Evolutionary conservation across 2,329 filamentous ascomycete species (phyloP).

Genomic region (Neonectria sp.): DNA sequence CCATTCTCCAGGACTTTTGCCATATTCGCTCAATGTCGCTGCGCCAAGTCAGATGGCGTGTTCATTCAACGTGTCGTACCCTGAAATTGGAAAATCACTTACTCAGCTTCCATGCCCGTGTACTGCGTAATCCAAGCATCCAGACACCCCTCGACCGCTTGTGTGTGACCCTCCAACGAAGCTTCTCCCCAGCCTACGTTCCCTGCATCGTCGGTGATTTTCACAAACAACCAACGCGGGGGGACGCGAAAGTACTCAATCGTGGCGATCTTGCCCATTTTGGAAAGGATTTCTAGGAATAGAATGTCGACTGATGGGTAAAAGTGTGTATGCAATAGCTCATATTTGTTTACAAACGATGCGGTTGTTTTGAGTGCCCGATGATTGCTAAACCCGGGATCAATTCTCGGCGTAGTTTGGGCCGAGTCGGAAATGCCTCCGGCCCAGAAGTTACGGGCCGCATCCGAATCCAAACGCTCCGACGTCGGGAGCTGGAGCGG

Average conservation of each 20-base stretch:
- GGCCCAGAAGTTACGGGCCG: background rate
- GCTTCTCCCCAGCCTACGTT: conserved; percentile 82
- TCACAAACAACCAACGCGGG: conserved; percentile 84
- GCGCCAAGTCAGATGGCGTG: background rate
- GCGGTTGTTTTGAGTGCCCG: background rate
- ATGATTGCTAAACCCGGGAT: background rate
- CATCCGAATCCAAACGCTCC: conserved; percentile 1
- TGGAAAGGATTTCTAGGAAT: background rate
- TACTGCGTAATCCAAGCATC: conserved; percentile 76
- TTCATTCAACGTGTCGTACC: background rate
- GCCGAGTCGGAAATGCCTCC: conserved; percentile 24
- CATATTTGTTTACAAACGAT: conserved; percentile 4
- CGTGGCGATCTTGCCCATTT: conserved; percentile 51
- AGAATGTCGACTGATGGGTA: background rate
- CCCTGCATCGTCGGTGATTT: conserved; percentile 77
- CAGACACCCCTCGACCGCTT: conserved; percentile 81
- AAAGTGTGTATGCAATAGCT: background rate
- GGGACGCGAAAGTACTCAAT: conserved; percentile 84
- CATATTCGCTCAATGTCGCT: conserved; percentile 87
- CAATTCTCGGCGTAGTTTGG: conserved; percentile 8
- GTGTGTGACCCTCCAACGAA: conserved; percentile 80
- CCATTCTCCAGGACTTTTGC: conserved; percentile 79
- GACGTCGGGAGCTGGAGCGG: conserved; percentile 6
- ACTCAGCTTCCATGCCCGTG: conserved; percentile 80
- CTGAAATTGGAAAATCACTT: conserved; percentile 36